Evolutionary conservation across 495 filamentous ascomycete genomes (phyloP).

Genomic region (Neurospora sp.): DNA sequence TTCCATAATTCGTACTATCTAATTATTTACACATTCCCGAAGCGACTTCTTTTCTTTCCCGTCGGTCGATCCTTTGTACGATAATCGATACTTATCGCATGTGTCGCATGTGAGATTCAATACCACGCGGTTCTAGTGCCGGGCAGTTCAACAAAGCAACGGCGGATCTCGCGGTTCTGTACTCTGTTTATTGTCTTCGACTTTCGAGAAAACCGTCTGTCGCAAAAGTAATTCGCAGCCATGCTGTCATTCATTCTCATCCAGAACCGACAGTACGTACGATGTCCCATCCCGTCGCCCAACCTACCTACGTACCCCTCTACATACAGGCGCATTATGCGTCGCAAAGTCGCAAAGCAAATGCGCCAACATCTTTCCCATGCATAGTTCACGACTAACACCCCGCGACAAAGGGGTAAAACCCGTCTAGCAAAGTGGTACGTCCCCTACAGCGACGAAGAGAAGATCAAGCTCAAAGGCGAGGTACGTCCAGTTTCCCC

Average conservation of each 20-base stretch:
- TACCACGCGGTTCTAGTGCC: not conserved
- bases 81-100: not conserved
- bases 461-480: conserved; percentile 93
- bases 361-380: not conserved
- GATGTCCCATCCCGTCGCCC: not conserved
- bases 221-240: conserved; percentile 4
- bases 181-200: not conserved
- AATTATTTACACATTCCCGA: not conserved
- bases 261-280: conserved; percentile 80
- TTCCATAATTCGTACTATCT: not conserved
- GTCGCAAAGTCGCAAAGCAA: conserved; percentile 88
- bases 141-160: not conserved
- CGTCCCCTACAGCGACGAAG: conserved; percentile 91
- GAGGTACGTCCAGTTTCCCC: conserved; percentile 38
- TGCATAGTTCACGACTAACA: not conserved
- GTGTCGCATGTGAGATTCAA: not conserved
- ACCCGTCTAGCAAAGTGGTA: conserved; percentile 99
- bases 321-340: conserved; percentile 66
- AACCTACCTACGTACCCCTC: not conserved
- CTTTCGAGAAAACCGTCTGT: not conserved
- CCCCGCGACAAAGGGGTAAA: conserved; percentile 61
- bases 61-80: not conserved
- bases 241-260: conserved; percentile 92
- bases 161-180: not conserved
- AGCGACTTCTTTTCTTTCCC: not conserved